phyloP scores from a whole-genome alignment of 1,139 yeast genomes.

The Cylindricascospora bacillispora region DNA sequence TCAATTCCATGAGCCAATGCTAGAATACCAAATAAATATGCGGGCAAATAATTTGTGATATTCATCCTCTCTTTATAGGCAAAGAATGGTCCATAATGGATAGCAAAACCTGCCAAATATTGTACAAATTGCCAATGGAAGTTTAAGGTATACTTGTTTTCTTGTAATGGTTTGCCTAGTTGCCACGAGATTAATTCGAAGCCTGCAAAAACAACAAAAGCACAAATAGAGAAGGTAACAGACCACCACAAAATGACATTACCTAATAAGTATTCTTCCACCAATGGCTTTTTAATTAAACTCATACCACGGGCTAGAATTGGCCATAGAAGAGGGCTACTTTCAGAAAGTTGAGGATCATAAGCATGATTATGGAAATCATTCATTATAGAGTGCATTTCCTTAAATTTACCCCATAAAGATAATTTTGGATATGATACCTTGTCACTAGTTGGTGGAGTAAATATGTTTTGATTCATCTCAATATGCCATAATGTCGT shows the following conservation, averaged over 20 bases:
- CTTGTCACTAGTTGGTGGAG: constrained; percentile 36
- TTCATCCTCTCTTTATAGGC: constrained; percentile 91
- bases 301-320: constrained; percentile 80
- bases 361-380: constrained; percentile 32
- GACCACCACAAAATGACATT: constrained; percentile 89
- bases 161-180: constrained; percentile 38
- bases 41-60: constrained; percentile 85
- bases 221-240: constrained; percentile 44
- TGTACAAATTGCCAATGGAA: constrained; percentile 61
- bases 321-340: constrained; percentile 86
- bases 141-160: constrained; percentile 46
- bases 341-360: constrained; percentile 77
- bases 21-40: constrained; percentile 77
- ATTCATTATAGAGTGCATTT: constrained; percentile 79
- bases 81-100: constrained; percentile 80
- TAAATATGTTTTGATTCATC: constrained; percentile 43
- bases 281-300: constrained; percentile 74
- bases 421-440: constrained; percentile 51
- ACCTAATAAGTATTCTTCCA: constrained; percentile 79
- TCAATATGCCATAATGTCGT: constrained; percentile 85
- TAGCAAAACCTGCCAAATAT: constrained; percentile 66
- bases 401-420: constrained; percentile 60
- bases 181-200: constrained; percentile 68
- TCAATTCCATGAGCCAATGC: constrained; percentile 78
- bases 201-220: constrained; percentile 41